These are phyloP conservation scores for Hortiboletus rubellus DNA, from an alignment of 1,284 basidiomycete genomes.

Conservation along the genomic window DNA sequence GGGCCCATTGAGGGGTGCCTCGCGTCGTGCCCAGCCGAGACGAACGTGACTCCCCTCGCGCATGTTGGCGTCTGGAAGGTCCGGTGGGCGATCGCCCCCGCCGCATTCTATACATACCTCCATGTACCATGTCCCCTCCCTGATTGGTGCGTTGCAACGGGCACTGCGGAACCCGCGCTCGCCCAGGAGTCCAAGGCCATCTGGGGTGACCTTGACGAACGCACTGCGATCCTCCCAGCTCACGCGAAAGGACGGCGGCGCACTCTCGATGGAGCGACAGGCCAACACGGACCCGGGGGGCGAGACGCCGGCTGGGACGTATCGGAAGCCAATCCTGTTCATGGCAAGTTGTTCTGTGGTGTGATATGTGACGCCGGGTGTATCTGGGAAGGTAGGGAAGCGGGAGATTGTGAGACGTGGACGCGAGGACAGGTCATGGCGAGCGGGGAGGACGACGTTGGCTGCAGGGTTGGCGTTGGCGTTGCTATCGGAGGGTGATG, in stretches of 20 bases:
- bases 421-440: slow-evolving; percentile 62
- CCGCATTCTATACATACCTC: slow-evolving; percentile 84
- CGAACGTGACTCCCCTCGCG: slow-evolving; percentile 81
- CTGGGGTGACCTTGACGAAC: slow-evolving; percentile 77
- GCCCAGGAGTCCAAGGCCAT: slow-evolving; percentile 77
- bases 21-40: slow-evolving; percentile 89
- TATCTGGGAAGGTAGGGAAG: slow-evolving; percentile 60
- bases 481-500: slow-evolving; percentile 44
- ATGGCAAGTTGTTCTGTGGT: slow-evolving; percentile 68
- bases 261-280: slow-evolving; percentile 78
- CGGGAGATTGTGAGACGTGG: slow-evolving; percentile 71
- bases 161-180: slow-evolving; percentile 91
- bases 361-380: slow-evolving; percentile 56
- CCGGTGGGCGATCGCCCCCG: slow-evolving; percentile 56
- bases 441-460: slow-evolving; percentile 57
- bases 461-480: slow-evolving; percentile 24
- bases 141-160: slow-evolving; percentile 85
- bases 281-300: slow-evolving; percentile 57
- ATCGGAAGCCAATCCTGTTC: slow-evolving; percentile 78
- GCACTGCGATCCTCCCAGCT: slow-evolving; percentile 88
- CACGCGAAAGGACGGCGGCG: slow-evolving; percentile 64
- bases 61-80: slow-evolving; percentile 45
- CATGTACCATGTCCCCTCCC: slow-evolving; percentile 94
- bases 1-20: slow-evolving; percentile 90
- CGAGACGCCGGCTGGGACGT: slow-evolving; percentile 76